Conservation (phyloP, 2,329 filamentous ascomycete species). For the Cercospora canescens region DNA sequence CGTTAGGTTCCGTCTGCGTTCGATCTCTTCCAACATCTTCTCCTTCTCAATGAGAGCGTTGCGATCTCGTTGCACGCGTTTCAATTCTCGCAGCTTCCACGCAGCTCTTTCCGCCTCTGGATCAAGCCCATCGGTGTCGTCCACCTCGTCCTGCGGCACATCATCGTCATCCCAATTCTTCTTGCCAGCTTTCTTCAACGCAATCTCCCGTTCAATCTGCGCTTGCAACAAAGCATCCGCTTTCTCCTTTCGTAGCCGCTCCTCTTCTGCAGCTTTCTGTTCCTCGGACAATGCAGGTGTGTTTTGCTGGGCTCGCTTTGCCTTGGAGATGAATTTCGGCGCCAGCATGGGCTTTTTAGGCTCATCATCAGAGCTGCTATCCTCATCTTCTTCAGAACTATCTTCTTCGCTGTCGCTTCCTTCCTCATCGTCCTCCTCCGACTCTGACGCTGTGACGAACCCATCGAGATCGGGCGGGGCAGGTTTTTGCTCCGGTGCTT, state of each 20-base stretch:
- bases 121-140: slow-evolving; percentile 85
- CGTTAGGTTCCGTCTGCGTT: slow-evolving; percentile 82
- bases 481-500: slow-evolving; percentile 34
- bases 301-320: slow-evolving; percentile 51
- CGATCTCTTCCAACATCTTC: slow-evolving; percentile 82
- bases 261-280: slow-evolving; percentile 49
- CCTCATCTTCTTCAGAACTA: slow-evolving; percentile 58
- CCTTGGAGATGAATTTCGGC: slow-evolving; percentile 68
- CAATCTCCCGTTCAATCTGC: slow-evolving; percentile 79
- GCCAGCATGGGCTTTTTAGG: slow-evolving; percentile 59
- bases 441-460: slow-evolving; percentile 58
- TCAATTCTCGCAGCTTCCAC: slow-evolving; percentile 91
- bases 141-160: slow-evolving; percentile 69
- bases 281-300: slow-evolving; percentile 38
- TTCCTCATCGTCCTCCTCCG: slow-evolving; percentile 40
- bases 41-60: slow-evolving; percentile 76
- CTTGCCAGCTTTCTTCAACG: slow-evolving; percentile 71
- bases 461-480: slow-evolving; percentile 48
- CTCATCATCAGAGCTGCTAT: slow-evolving; percentile 59
- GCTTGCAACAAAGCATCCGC: slow-evolving; percentile 82
- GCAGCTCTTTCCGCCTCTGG: slow-evolving; percentile 85
- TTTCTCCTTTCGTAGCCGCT: slow-evolving; percentile 65
- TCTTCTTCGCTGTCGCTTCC: slow-evolving; percentile 42
- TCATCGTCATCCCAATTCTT: slow-evolving; percentile 84
- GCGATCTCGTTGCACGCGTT: slow-evolving; percentile 82